Evolutionary conservation across 768 basidiomycete genomes (phyloP).

Genomic region (Pleurotus sapidus): DNA sequence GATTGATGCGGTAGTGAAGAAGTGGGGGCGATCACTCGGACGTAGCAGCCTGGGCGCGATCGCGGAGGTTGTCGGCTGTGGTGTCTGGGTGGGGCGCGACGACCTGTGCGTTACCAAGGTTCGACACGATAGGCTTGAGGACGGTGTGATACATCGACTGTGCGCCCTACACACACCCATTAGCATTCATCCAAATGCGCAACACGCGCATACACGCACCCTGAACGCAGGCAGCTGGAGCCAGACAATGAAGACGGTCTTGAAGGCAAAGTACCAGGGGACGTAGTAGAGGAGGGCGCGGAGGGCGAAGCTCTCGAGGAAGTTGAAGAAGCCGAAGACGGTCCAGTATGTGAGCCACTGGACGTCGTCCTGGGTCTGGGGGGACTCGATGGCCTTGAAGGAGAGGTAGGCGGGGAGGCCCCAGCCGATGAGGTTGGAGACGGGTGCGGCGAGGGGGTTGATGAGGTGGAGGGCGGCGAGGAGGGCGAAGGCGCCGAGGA

Average conservation of each 20-base stretch:
- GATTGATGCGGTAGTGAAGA: neutral
- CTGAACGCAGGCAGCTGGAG: slow-evolving; percentile 84
- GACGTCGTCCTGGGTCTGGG: slow-evolving; percentile 79
- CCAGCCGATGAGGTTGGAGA: slow-evolving; percentile 96
- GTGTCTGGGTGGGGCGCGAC: slow-evolving; percentile 47
- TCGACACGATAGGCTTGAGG: slow-evolving; percentile 78
- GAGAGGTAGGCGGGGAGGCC: slow-evolving; percentile 93
- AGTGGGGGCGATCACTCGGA: neutral
- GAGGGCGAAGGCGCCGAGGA: slow-evolving; percentile 67
- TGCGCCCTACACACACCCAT: slow-evolving; percentile 62
- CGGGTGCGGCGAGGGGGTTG: slow-evolving; percentile 88
- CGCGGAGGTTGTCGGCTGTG: slow-evolving; percentile 33
- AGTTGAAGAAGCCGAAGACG: slow-evolving; percentile 91
- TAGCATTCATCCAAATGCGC: neutral
- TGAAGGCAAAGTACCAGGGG: slow-evolving; percentile 93
- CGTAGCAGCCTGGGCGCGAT: slow-evolving; percentile 4
- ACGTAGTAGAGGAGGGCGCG: slow-evolving; percentile 86
- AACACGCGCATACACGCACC: slow-evolving; percentile 44
- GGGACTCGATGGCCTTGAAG: slow-evolving; percentile 88
- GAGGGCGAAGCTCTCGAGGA: slow-evolving; percentile 83
- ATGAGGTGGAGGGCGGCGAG: slow-evolving; percentile 75
- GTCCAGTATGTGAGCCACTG: slow-evolving; percentile 99
- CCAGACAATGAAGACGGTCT: slow-evolving; percentile 90
- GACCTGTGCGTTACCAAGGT: slow-evolving; percentile 45
- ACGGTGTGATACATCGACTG: slow-evolving; percentile 74